Evolutionary conservation across 129 eudicot species (phyloP).

Genomic region (sunflower (Helianthus annuus)): DNA sequence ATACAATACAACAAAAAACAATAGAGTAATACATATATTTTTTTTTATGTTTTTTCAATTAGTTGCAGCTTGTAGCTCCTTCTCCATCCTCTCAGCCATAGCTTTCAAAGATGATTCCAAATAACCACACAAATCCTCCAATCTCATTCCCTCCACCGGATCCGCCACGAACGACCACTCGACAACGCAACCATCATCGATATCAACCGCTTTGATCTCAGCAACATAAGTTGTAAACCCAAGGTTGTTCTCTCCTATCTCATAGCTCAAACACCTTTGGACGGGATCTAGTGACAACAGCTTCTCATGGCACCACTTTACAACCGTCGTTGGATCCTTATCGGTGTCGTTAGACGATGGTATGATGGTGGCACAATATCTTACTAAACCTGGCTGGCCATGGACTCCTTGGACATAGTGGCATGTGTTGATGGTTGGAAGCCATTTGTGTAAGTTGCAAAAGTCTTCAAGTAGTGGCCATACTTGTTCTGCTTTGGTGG

Average conservation of each 20-base stretch:
- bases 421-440: constrained; percentile 59
- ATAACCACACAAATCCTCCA: constrained; percentile 33
- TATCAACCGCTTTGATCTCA: constrained; percentile 31
- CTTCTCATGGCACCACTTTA: constrained; percentile 59
- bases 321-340: neutral
- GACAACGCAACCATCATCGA: constrained; percentile 42
- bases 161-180: constrained; percentile 58
- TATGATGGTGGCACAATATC: constrained; percentile 52
- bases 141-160: constrained; percentile 55
- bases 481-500: constrained; percentile 38
- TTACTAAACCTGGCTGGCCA: constrained; percentile 53
- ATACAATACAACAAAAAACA: neutral
- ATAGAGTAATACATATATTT: neutral
- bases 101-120: constrained; percentile 26
- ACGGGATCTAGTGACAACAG: constrained; percentile 40
- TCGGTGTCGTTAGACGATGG: constrained; percentile 16
- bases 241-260: constrained; percentile 47
- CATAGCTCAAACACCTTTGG: constrained; percentile 41
- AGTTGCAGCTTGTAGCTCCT: constrained; percentile 11
- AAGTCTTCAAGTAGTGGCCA: constrained; percentile 79
- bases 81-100: constrained; percentile 36
- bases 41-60: neutral
- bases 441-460: constrained; percentile 59
- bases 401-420: constrained; percentile 45
- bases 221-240: constrained; percentile 45